Evolutionary conservation across 1,139 yeast genomes (phyloP), one percentile per base, ranked within the genome.

Genomic region (Hanseniaspora sp.): DNA sequence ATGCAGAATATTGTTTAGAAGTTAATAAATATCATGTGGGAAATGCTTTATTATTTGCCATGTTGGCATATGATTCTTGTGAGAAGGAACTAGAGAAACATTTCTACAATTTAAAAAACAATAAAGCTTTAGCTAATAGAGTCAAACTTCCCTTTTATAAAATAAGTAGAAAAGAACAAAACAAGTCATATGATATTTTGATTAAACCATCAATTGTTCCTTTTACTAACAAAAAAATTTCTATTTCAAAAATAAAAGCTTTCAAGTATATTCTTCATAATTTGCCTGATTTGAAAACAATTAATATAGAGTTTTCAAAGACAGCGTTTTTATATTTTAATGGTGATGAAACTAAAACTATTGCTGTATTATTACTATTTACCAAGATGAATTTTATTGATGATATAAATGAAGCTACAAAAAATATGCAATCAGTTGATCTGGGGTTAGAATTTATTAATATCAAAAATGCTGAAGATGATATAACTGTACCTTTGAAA

Each of bases 241-340:
- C 33, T 31, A 2, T 6, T 17, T 5, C 28, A 31, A 30, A 15
- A 5, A 23, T 48, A 28, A 13, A 17, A 12, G 12, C 42, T 12
- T 48, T 41, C 17, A 3, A 42, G 3, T 42, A 42, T 17, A 28
- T 48, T 42, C 12, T 48, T 8, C 15, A 41, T 23, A 40, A 40
- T 7, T 18, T 33, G 45, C 38, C 52, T 8, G 51, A 46, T n/a
- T 53, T 64, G n/a, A 54, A 55, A n/a, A 39, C 54, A 15, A 57
- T 65, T 33, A 60, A 54, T 38, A 60, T 64, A n/a, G 56, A 56
- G 2, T 77, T 78, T 57, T 63, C 73, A 29, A 60, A 64, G 15
- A 63, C 66, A 39, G 73, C 75, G 2, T 57, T 77, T 18, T 65
- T 61, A 28, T 73, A 72, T 59, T 74, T 69, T 57, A 59, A 67